phyloP scores from a whole-genome alignment of 2,329 filamentous ascomycete genomes.

The Ceratocystis destructans region DNA sequence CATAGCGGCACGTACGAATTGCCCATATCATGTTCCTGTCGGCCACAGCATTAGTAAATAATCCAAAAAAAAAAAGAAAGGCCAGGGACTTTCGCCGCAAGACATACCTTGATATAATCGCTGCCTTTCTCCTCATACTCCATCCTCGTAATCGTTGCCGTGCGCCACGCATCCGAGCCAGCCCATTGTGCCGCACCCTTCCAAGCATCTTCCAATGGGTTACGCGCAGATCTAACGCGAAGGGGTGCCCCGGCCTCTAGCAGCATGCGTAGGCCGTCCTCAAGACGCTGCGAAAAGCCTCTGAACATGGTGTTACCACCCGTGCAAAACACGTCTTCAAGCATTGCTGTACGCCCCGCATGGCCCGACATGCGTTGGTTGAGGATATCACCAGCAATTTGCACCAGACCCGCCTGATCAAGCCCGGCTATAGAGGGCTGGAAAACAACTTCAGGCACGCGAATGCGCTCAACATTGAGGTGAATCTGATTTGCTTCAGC shows the following conservation, averaged over 20 bases:
- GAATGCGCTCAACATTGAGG: slow-evolving; percentile 90
- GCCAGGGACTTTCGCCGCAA: slow-evolving; percentile 22
- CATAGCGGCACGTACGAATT: slow-evolving; percentile 38
- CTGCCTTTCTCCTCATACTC: slow-evolving; percentile 87
- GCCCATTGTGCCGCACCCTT: slow-evolving; percentile 83
- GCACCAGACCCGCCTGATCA: slow-evolving; percentile 84
- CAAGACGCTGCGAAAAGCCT: slow-evolving; percentile 72
- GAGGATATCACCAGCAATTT: slow-evolving; percentile 82
- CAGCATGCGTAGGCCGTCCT: slow-evolving; percentile 56
- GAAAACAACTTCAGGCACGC: slow-evolving; percentile 85
- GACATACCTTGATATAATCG: slow-evolving; percentile 72
- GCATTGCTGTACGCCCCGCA: slow-evolving; percentile 49
- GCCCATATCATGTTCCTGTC: slow-evolving; percentile 51
- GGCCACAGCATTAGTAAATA: slow-evolving; percentile 2
- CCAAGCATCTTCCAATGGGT: slow-evolving; percentile 82
- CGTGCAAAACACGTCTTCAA: slow-evolving; percentile 82
- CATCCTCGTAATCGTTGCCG: slow-evolving; percentile 56
- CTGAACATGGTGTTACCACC: slow-evolving; percentile 83
- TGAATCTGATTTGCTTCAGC: slow-evolving; percentile 77
- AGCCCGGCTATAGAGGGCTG: slow-evolving; percentile 82
- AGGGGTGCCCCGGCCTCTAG: slow-evolving; percentile 56
- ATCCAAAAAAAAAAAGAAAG: not conserved
- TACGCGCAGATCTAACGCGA: slow-evolving; percentile 56
- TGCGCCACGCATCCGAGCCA: slow-evolving; percentile 43
- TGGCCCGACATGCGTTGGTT: slow-evolving; percentile 58